phyloP scores from a whole-genome alignment of 768 basidiomycete species.

The Termitomyces sp. region DNA sequence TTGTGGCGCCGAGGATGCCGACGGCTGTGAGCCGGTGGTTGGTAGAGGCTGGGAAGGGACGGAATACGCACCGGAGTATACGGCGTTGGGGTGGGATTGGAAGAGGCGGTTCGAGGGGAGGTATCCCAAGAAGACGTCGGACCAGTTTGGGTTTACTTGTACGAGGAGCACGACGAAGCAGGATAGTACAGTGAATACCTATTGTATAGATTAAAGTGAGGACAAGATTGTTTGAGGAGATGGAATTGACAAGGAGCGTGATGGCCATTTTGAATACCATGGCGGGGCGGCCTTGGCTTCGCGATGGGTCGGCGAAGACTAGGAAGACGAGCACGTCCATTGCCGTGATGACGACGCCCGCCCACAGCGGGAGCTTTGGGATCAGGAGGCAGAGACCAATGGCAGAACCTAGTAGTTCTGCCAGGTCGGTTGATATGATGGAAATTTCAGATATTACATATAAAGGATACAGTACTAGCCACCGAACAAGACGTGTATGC shows the following conservation, averaged over 20 bases:
- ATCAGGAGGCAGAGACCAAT: slow-evolving; percentile 65
- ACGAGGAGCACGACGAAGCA: slow-evolving; percentile 66
- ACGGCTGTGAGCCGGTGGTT: too few relatives aligned
- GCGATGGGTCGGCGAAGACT: slow-evolving; percentile 54
- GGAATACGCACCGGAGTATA: slow-evolving; percentile 42
- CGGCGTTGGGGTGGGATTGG: slow-evolving; percentile 36
- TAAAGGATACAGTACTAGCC: slow-evolving; percentile 48
- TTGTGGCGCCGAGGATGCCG: slow-evolving; percentile 64
- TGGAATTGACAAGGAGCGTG: slow-evolving; percentile 41
- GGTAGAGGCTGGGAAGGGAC: too few relatives aligned
- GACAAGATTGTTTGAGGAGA: slow-evolving; percentile 1
- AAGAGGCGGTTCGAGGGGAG: slow-evolving; percentile 54
- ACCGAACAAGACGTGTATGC: slow-evolving; percentile 41
- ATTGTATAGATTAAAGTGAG: slow-evolving; percentile 3
- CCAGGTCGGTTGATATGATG: slow-evolving; percentile 64
- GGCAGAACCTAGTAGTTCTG: slow-evolving; percentile 65
- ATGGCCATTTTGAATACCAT: slow-evolving; percentile 54
- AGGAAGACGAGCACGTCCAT: slow-evolving; percentile 58
- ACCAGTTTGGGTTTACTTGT: slow-evolving; percentile 60
- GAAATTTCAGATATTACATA: slow-evolving; percentile 52
- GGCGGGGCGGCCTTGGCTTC: slow-evolving; percentile 45
- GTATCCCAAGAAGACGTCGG: slow-evolving; percentile 59
- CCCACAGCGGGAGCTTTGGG: slow-evolving; percentile 53
- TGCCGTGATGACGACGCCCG: slow-evolving; percentile 50
- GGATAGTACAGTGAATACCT: slow-evolving; percentile 57